A percentile compares a stretch with the other conserved stretches of the same genome.
Evolutionary conservation across 2,329 filamentous ascomycete species (phyloP).

Genomic region (Xylariaceae sp.): DNA sequence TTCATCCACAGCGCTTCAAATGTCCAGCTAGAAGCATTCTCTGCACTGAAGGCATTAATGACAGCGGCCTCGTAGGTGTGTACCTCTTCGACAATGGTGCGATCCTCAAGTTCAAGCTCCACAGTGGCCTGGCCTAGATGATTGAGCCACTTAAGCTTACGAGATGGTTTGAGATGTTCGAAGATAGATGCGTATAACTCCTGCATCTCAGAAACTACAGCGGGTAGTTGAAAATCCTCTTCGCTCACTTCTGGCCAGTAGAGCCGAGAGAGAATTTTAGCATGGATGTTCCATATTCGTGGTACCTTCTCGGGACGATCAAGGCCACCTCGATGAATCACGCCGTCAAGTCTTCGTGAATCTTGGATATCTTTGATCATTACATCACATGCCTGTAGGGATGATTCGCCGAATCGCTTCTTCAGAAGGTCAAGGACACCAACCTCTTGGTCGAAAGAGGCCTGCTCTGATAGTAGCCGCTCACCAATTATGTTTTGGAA

Average conservation of each 20-base stretch:
- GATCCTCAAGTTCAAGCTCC: constrained; percentile 82
- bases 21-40: constrained; percentile 46
- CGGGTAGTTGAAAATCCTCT: constrained; percentile 70
- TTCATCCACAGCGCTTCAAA: constrained; percentile 58
- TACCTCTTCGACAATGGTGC: constrained; percentile 73
- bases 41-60: constrained; percentile 74
- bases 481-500: constrained; percentile 90
- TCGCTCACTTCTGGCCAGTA: constrained; percentile 88
- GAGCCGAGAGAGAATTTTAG: constrained; percentile 87
- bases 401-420: constrained; percentile 81
- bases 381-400: constrained; percentile 92
- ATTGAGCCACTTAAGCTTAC: constrained; percentile 88
- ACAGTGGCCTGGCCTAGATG: constrained; percentile 81
- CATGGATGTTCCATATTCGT: constrained; percentile 61
- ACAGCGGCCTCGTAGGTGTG: constrained; percentile 87
- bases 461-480: constrained; percentile 71
- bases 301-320: constrained; percentile 34
- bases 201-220: constrained; percentile 65
- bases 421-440: constrained; percentile 87
- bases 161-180: constrained; percentile 77
- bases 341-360: constrained; percentile 73
- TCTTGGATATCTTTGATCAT: constrained; percentile 95
- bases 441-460: constrained; percentile 77
- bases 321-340: constrained; percentile 59
- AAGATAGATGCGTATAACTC: constrained; percentile 76